Conservation (phyloP, 805 yeast species). For the Pichia sporocuriosa region DNA sequence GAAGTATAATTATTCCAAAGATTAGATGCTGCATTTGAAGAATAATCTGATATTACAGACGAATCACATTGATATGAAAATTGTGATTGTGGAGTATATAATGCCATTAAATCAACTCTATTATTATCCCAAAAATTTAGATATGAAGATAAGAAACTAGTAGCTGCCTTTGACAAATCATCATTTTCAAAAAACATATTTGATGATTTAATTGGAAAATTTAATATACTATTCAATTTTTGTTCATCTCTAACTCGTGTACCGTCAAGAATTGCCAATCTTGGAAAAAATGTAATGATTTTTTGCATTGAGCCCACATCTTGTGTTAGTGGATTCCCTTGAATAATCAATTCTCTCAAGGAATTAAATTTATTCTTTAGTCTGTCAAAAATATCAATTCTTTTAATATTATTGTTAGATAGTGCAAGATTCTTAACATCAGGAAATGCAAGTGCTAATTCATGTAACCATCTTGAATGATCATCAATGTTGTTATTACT, state of each 20-base stretch:
- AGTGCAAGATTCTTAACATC: constrained; percentile 69
- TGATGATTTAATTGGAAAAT: constrained; percentile 48
- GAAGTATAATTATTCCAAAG: constrained; percentile 64
- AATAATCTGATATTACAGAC: constrained; percentile 35
- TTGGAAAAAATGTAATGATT: constrained; percentile 69
- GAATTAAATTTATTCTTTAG: constrained; percentile 72
- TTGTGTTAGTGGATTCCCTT: constrained; percentile 66
- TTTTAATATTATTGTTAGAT: constrained; percentile 62
- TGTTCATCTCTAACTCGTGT: constrained; percentile 67
- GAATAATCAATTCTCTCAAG: constrained; percentile 69
- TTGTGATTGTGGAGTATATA: constrained; percentile 79
- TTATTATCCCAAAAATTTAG: constrained; percentile 77
- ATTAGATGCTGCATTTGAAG: constrained; percentile 17
- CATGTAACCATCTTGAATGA: constrained; percentile 40
- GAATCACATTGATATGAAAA: constrained; percentile 78
- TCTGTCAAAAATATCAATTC: constrained; percentile 53
- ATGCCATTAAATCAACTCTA: constrained; percentile 57
- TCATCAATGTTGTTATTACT: constrained; percentile 66
- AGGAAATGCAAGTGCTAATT: constrained; percentile 73
- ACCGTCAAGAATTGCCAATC: constrained; percentile 72
- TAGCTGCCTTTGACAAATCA: constrained; percentile 61
- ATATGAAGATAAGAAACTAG: constrained; percentile 72
- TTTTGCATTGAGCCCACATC: constrained; percentile 45
- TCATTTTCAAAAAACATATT: constrained; percentile 78
- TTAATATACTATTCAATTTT: constrained; percentile 43